phyloP scores from a whole-genome alignment of 805 yeast genomes.

The Saccharomycopsis lassenensis region DNA sequence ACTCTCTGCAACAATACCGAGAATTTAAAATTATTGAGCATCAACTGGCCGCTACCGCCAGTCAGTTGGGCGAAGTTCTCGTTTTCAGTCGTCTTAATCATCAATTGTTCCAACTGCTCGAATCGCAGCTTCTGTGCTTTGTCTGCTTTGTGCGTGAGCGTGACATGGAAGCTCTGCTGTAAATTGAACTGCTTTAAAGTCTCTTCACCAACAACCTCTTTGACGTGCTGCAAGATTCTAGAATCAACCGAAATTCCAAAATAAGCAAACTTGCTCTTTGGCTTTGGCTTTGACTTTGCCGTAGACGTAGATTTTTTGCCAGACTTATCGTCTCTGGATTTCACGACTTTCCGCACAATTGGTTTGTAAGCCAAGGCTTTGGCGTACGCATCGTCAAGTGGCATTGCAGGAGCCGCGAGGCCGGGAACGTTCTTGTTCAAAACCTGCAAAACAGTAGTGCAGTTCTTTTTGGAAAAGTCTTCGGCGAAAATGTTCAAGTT shows the following conservation, averaged over 20 bases:
- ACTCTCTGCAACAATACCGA: constrained; percentile 33
- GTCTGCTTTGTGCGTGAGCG: constrained; percentile 41
- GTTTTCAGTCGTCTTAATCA: neutral
- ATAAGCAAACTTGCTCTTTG: constrained; percentile 6
- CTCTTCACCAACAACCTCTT: neutral
- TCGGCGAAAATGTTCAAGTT: constrained; percentile 35
- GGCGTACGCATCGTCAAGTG: constrained; percentile 35
- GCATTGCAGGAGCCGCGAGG: constrained; percentile 25
- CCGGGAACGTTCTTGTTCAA: constrained; percentile 31
- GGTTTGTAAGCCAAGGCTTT: constrained; percentile 49
- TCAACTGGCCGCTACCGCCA: neutral
- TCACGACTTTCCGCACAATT: constrained; percentile 29
- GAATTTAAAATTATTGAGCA: constrained; percentile 20
- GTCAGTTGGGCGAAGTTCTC: neutral
- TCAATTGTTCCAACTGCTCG: neutral
- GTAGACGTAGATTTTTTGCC: neutral
- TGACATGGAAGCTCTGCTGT: constrained; percentile 54
- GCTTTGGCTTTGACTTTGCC: neutral
- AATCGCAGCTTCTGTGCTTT: constrained; percentile 11
- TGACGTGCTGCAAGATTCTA: neutral
- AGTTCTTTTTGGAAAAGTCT: constrained; percentile 40
- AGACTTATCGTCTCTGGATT: neutral
- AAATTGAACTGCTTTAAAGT: constrained; percentile 19
- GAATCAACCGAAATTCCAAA: constrained; percentile 10
- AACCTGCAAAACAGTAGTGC: constrained; percentile 29